Evolutionary conservation across 768 basidiomycete genomes (phyloP).

Genomic region (Amanita rimosa): DNA sequence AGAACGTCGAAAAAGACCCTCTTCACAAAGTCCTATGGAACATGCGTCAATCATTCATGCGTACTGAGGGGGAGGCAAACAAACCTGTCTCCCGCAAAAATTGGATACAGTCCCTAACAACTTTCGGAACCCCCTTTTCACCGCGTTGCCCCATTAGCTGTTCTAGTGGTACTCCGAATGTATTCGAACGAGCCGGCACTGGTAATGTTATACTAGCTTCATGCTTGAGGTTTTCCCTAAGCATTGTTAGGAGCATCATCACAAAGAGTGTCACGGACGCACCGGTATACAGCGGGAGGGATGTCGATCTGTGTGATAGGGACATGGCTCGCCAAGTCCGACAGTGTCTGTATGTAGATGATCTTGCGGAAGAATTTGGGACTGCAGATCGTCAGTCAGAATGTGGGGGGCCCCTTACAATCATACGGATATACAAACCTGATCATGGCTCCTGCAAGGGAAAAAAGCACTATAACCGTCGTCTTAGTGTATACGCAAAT

Average conservation of each 20-base stretch:
- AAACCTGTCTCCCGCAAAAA: constrained; percentile 54
- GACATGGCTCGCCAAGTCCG: constrained; percentile 63
- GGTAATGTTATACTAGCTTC: constrained; percentile 65
- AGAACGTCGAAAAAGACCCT: constrained; percentile 78
- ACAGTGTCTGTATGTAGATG: constrained; percentile 63
- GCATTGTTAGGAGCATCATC: neutral
- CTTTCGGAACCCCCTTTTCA: constrained; percentile 76
- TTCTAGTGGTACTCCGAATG: constrained; percentile 76
- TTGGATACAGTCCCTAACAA: constrained; percentile 64
- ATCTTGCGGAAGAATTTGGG: constrained; percentile 89
- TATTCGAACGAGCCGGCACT: constrained; percentile 41
- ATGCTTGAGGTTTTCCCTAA: constrained; percentile 69
- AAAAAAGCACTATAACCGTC: constrained; percentile 62
- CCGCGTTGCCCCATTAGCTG: constrained; percentile 78
- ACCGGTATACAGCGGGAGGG: constrained; percentile 76
- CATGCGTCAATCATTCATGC: constrained; percentile 7
- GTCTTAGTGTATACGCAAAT: constrained; percentile 6
- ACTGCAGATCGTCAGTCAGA: constrained; percentile 23
- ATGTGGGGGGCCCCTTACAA: neutral
- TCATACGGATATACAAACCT: constrained; percentile 41
- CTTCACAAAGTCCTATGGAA: constrained; percentile 46
- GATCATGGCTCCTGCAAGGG: constrained; percentile 78
- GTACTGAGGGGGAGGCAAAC: constrained; percentile 11
- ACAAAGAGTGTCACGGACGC: constrained; percentile 15
- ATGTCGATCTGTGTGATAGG: constrained; percentile 86